Conservation (phyloP, 768 basidiomycete genomes). For the Tulasnella sp. region DNA sequence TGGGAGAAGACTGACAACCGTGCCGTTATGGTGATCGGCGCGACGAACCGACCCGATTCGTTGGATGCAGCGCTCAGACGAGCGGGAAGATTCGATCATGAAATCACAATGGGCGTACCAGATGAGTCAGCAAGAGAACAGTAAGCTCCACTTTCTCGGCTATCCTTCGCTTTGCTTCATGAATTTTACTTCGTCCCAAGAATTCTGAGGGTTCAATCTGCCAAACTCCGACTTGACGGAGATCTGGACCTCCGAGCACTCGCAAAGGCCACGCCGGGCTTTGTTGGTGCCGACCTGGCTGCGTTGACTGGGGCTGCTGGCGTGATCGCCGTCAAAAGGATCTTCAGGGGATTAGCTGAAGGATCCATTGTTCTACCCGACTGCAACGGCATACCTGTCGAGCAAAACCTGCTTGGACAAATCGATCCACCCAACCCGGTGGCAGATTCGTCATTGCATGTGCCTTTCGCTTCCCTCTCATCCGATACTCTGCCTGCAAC, state of each 20-base stretch:
- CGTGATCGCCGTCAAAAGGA: slow-evolving; percentile 91
- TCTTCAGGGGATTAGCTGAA: slow-evolving; percentile 69
- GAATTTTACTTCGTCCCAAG: slow-evolving; percentile 33
- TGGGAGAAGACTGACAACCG: slow-evolving; percentile 92
- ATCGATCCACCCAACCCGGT: slow-evolving; percentile 17
- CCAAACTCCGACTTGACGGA: slow-evolving; percentile 74
- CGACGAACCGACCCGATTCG: slow-evolving; percentile 92
- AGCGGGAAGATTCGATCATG: slow-evolving; percentile 93
- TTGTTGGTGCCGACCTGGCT: slow-evolving; percentile 89
- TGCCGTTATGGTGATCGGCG: slow-evolving; percentile 89
- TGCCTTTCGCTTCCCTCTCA: slow-evolving; percentile 31
- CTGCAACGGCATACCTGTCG: slow-evolving; percentile 32
- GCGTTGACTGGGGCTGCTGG: slow-evolving; percentile 89
- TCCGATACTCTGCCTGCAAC: slow-evolving; percentile 37
- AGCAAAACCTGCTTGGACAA: slow-evolving; percentile 23
- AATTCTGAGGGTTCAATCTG: slow-evolving; percentile 76
- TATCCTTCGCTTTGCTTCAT: background rate
- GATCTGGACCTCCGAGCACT: slow-evolving; percentile 78
- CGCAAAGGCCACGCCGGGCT: slow-evolving; percentile 92
- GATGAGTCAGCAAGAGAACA: slow-evolving; percentile 83
- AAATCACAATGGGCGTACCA: slow-evolving; percentile 96
- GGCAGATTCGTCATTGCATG: background rate
- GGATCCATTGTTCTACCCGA: slow-evolving; percentile 47
- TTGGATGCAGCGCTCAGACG: slow-evolving; percentile 86
- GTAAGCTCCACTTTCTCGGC: slow-evolving; percentile 37